Evolutionary conservation across 495 filamentous ascomycete genomes (phyloP), one percentile per base, ranked within the genome.

Genomic region (Penicillium lagena): DNA sequence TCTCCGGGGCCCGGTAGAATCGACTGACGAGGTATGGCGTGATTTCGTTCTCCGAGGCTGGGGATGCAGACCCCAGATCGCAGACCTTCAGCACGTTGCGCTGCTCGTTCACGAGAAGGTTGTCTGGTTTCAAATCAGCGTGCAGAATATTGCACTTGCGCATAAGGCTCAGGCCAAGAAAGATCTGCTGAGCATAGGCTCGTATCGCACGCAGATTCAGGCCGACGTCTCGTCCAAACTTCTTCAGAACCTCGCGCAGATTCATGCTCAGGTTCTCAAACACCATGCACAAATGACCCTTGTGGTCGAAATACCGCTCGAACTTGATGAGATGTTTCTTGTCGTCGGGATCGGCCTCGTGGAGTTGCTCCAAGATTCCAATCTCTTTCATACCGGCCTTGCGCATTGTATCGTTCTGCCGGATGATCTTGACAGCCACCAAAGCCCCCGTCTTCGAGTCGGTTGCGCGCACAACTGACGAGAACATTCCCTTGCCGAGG

Each of bases 361-460:
- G 83, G 22, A 98, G 75, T 54, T 90, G 86, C 48, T 89, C 79
- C 29, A 98, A 71, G 50, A 98, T 94, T 22, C 84, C 83, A 49
- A 96, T 90, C 59, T 98, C 93, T 50, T 93, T 96, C 68, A 86
- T 75, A n/a, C 90, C 91, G 15, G 89, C 89, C 66, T 95, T 96
- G 56, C 69, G 80, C 77, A 96, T 86, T 9, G 89, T 93, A 59
- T 95, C 88, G 54, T 95, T 95, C 58, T 91, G 91, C 37, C 89
- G 80, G 59, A 95, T 91, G 55, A 96, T 86, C 71, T 96, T 96
- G 71, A 96, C 85, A 27, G 90, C 90, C 38, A 94, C 87, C 12
- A 83, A 55, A 50, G 76, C 76, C 44, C 80, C 80, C 27, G 78
- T 86, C 30, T 76, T 81, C 33, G 82, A 75, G 61, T 97, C 93